Conservation (phyloP, 306 rosid genomes). For the Comarum palustre region DNA sequence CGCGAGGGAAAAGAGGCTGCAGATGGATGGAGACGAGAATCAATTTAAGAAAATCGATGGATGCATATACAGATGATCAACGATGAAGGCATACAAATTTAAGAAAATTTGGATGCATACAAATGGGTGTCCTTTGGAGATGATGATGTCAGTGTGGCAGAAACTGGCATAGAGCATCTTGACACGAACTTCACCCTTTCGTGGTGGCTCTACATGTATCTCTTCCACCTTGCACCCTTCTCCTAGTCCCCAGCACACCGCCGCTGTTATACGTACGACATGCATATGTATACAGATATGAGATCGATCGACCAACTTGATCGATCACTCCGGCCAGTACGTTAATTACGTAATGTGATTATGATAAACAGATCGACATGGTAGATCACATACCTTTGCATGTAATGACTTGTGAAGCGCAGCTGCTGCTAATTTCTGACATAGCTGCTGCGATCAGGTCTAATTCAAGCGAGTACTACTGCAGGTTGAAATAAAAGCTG, state of each 20-base stretch:
- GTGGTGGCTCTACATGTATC: slow-evolving; percentile 56
- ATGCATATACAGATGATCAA: no score
- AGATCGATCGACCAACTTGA: background rate
- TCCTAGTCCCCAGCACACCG: slow-evolving; percentile 50
- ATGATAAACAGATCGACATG: no score
- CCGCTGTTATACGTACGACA: slow-evolving; percentile 28
- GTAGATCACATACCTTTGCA: no score
- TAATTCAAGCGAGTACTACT: no score
- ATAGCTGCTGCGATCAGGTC: background rate
- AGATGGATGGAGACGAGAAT: background rate
- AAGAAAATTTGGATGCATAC: no score
- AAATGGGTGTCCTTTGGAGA: slow-evolving; percentile 32
- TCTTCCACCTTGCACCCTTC: slow-evolving; percentile 43
- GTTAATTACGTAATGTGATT: background rate
- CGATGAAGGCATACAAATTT: no score
- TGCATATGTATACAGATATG: background rate
- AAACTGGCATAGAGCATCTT: slow-evolving; percentile 58
- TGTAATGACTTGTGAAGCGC: slow-evolving; percentile 11
- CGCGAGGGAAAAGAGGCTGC: slow-evolving; percentile 46
- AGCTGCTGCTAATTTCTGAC: slow-evolving; percentile 17
- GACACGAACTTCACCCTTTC: slow-evolving; percentile 41
- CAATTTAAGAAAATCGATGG: background rate
- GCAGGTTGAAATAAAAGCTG: no score
- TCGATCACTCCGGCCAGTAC: background rate
- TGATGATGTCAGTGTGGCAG: slow-evolving; percentile 47